phyloP scores from a whole-genome alignment of 1,284 basidiomycete species.

The Cutaneotrichosporon mucoides region DNA sequence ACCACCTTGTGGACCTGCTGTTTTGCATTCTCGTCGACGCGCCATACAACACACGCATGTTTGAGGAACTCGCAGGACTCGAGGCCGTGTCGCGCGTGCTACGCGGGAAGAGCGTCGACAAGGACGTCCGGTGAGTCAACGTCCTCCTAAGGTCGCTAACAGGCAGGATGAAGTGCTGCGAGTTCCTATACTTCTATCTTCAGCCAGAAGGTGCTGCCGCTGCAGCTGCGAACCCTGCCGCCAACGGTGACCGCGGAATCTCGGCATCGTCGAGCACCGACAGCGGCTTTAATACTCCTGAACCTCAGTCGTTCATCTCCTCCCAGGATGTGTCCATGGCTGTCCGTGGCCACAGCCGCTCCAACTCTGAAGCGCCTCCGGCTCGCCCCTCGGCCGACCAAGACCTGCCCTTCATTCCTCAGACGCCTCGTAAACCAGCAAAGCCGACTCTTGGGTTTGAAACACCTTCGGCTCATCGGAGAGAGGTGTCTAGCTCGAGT shows the following conservation, averaged over 20 bases:
- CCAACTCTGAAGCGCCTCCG: background rate
- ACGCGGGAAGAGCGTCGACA: conserved; percentile 71
- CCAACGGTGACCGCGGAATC: too few relatives aligned
- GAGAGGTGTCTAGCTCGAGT: conserved; percentile 13
- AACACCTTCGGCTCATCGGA: conserved; percentile 28
- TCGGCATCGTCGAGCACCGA: too few relatives aligned
- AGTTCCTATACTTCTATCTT: conserved; percentile 87
- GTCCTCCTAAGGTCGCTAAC: background rate
- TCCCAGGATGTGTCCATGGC: conserved; percentile 1
- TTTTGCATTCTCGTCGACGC: conserved; percentile 80
- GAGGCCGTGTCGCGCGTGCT: conserved; percentile 75
- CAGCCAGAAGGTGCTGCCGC: conserved; percentile 59
- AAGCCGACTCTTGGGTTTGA: conserved; percentile 40
- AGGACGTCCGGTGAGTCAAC: conserved; percentile 67
- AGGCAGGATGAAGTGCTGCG: conserved; percentile 82
- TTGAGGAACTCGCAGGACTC: conserved; percentile 70
- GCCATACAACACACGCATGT: conserved; percentile 63
- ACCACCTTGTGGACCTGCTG: conserved; percentile 70
- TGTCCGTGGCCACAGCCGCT: background rate
- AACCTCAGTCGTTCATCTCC: conserved; percentile 5
- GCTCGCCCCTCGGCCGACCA: conserved; percentile 1
- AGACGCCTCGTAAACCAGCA: conserved; percentile 38
- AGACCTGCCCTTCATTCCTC: conserved; percentile 40
- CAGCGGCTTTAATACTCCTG: conserved; percentile 1
- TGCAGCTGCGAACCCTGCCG: background rate